Percentiles rank a stretch among this genome's conserved stretches.
Evolutionary conservation across 352 stramenopile species (phyloP).

Genomic region (Globisporangium spiculum): DNA sequence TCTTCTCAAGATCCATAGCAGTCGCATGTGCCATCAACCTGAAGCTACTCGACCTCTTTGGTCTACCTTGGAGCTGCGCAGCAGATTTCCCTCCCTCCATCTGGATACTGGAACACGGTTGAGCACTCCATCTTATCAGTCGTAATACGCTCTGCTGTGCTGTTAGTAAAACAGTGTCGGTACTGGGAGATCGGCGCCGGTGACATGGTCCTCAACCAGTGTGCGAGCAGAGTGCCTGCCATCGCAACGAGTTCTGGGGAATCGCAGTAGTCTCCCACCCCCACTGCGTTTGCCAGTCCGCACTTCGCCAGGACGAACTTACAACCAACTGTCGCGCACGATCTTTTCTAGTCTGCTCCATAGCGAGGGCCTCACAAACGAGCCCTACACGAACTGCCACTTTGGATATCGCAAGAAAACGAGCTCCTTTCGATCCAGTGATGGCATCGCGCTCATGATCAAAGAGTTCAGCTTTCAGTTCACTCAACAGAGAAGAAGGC

Average conservation of each 20-base stretch:
- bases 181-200: too few species aligned
- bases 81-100: not conserved
- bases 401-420: not conserved
- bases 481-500: not conserved
- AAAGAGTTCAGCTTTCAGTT: not conserved
- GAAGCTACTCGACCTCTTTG: not conserved
- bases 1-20: not conserved
- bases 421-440: not conserved
- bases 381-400: not conserved
- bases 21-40: not conserved
- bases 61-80: not conserved
- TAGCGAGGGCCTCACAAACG: not conserved
- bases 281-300: not conserved
- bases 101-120: not conserved
- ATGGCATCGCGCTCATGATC: not conserved
- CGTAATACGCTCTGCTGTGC: too few species aligned
- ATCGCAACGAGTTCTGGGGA: not conserved
- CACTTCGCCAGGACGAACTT: not conserved
- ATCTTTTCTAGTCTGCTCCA: not conserved
- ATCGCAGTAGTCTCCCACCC: not conserved
- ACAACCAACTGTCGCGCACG: not conserved
- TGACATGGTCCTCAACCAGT: too few species aligned
- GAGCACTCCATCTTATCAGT: too few species aligned
- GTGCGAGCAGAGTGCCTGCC: too few species aligned
- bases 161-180: too few species aligned